Conservation (phyloP, 345 rosid genomes). For the Zanthoxylum bungeanum region DNA sequence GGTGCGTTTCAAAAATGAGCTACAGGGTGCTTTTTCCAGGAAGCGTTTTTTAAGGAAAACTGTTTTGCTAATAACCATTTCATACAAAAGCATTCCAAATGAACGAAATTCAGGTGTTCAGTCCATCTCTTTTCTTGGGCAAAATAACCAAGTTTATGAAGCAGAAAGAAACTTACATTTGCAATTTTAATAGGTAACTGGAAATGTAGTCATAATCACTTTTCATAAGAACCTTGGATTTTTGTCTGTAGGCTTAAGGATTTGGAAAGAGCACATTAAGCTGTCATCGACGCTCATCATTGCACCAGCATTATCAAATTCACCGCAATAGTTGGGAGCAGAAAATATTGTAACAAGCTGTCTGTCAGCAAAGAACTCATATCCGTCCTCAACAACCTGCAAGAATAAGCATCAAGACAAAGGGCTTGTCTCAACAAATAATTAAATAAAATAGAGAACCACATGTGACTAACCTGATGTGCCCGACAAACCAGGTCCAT, state of each 20-base stretch:
- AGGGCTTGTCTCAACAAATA: conserved; percentile 1
- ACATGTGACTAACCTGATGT: conserved; percentile 59
- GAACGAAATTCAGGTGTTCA: neutral
- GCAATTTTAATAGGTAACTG: conserved; percentile 10
- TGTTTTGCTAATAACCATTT: neutral
- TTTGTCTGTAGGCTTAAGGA: conserved; percentile 77
- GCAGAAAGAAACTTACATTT: conserved; percentile 22
- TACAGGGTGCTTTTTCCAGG: neutral
- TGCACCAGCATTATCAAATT: conserved; percentile 91
- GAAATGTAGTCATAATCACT: conserved; percentile 8
- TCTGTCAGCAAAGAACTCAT: conserved; percentile 86
- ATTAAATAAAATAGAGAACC: neutral
- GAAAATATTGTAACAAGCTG: conserved; percentile 87
- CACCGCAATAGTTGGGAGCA: conserved; percentile 93
- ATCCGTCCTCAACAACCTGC: conserved; percentile 95
- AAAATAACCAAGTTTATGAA: neutral
- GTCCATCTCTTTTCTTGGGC: neutral
- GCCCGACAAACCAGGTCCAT: conserved; percentile 97
- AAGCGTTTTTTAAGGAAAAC: neutral
- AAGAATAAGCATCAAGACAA: conserved; percentile 5
- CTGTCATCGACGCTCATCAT: conserved; percentile 96
- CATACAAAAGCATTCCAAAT: neutral
- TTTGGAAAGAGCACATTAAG: conserved; percentile 92
- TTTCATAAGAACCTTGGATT: conserved; percentile 41
- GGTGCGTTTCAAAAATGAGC: neutral